Evolutionary conservation across 2,329 filamentous ascomycete genomes (phyloP), one percentile per base, ranked within the genome.

Genomic region (Dothideomycetes sp.): DNA sequence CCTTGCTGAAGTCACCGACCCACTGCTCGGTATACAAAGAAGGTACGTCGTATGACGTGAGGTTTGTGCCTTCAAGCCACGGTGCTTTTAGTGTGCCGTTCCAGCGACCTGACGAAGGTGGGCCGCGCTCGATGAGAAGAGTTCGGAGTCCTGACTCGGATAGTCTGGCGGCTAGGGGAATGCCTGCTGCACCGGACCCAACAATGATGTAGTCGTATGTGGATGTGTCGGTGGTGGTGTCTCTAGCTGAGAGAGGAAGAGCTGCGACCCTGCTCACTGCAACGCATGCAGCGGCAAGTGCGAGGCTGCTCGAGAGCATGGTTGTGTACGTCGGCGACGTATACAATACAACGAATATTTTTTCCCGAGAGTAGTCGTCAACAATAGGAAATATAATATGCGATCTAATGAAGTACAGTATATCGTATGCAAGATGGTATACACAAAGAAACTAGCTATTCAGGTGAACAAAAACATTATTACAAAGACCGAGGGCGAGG

Each of bases 201-300:
- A 41, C 39, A n/a, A 41, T 34, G 19, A 41, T 37, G 19, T 41
- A 41, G 30, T 41, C 39, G 19, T 36, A 41, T 29, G 39, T 31
- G 4, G 39, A 27, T 19, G 36, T 34, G 5, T 32, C 32, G n/a
- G n/a, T n/a, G n/a, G n/a, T n/a, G 14, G 38, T 32, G 31, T 27
- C 32, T 36, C 38, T 40, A 8, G 27, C 31, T 41, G 39, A 7
- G 7, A 27, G 22, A 7, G 22, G 7, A 27, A 27, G 22, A 12
- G 22, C 22, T 27, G 22, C 22, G 7, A 27, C 7, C 22, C 12
- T 27, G n/a, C n/a, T n/a, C n/a, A n/a, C n/a, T n/a, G n/a, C n/a
- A n/a, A n/a, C n/a, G n/a, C n/a, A n/a, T n/a, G n/a, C n/a, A n/a
- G n/a, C n/a, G n/a, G n/a, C n/a, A n/a, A n/a, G n/a, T n/a, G n/a